Base-by-base conservation (phyloP, 1,284 basidiomycete genomes). In the Earliella scabrosa region DNA sequence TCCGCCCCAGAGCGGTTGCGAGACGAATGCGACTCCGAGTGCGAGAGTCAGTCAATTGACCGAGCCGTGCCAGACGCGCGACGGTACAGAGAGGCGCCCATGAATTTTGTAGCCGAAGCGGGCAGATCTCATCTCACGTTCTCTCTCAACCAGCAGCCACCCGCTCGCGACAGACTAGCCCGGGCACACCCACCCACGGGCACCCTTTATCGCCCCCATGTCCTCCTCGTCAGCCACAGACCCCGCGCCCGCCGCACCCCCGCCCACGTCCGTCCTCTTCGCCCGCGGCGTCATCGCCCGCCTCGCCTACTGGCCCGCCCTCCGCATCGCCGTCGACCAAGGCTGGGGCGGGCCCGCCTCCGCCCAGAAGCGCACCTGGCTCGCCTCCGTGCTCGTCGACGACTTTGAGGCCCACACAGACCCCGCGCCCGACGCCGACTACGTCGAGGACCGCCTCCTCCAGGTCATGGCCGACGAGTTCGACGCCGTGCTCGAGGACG, bases 381-480 rank as follows among this genome's bases (percentile, higher is more conserved):
- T 97, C 24, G 91, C 91, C 18, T 86, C 86, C 9, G 83, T 83
- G 44, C 80, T 97, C 64, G 87, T 96, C 56, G 94, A 97, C 72
- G 82, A 87, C 20, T 97, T 95, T 69, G 92, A 94, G 66, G 75
- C 81, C 35, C 73, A 77, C n/a, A n/a, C n/a, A 52, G 70, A 74
- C 29, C 74, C 78, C 8, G 67, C 77, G 1, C 86, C 90, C 1
- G 93, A 95, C 65, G 80, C 79, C 20, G 77, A 85, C 65, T 92
- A 94, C 64, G 73, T 97, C 54, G 91, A 90, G 65, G 85, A 91
- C 51, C 77, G 90, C 63, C 77, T 97, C 14, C 76, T 90, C 4
- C 90, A 92, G 67, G 82, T 92, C 44, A 86, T 96, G 81, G 78
- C 80, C 16, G 92, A 96, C 66, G 94, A 95, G 67, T 97, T 93